These are phyloP conservation scores for Gastrodia elata DNA, from an alignment of 106 monocot genomes.

Conservation along the genomic window DNA sequence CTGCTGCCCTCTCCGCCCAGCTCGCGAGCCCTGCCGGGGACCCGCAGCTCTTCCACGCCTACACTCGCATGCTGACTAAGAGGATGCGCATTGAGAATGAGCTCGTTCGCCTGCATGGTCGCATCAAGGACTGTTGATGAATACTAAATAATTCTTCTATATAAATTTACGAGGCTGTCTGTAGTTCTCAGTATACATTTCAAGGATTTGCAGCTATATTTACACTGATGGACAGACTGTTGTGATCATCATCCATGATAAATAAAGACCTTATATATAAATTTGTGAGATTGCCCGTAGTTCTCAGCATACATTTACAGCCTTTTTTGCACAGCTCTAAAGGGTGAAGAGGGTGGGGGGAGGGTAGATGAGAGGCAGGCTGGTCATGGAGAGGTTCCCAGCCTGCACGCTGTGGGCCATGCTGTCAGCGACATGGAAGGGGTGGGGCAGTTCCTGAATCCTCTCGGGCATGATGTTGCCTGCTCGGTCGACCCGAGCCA, in stretches of 20 bases:
- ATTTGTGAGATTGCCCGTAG: too few species aligned
- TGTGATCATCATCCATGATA: too few species aligned
- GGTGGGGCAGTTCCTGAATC: conserved; percentile 53
- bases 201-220: too few species aligned
- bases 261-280: too few species aligned
- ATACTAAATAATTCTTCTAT: too few species aligned
- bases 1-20: conserved; percentile 54
- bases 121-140: conserved; percentile 14
- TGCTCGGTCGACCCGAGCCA: conserved; percentile 61
- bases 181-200: too few species aligned
- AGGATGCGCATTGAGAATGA: conserved; percentile 67
- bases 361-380: conserved; percentile 33
- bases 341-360: conserved; percentile 50
- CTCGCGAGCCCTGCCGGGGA: conserved; percentile 65
- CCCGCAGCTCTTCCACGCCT: conserved; percentile 38
- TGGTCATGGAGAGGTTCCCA: conserved; percentile 51
- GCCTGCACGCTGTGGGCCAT: conserved; percentile 22
- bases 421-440: conserved; percentile 32
- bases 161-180: too few species aligned
- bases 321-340: too few species aligned
- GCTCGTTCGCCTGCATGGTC: conserved; percentile 59
- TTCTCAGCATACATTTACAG: too few species aligned
- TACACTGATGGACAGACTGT: too few species aligned
- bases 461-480: conserved; percentile 77
- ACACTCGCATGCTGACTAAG: conserved; percentile 63